These are phyloP conservation scores for Mrakiaceae sp. DNA, from an alignment of 1,284 basidiomycete species.

Conservation along the genomic window DNA sequence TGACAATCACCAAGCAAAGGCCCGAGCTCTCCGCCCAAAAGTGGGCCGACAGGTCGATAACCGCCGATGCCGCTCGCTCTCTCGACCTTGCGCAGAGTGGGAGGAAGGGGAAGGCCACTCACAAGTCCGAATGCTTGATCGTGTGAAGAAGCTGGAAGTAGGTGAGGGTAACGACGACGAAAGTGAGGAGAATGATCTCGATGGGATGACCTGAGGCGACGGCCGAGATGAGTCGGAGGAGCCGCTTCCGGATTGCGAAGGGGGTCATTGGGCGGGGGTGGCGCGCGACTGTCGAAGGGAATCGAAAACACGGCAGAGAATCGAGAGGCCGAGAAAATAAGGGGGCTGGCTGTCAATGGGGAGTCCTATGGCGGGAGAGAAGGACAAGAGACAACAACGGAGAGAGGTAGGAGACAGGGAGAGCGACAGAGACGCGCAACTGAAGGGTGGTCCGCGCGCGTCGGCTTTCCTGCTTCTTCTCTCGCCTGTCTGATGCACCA, in stretches of 20 bases:
- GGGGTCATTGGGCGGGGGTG: neutral
- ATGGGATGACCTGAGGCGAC: conserved; percentile 35
- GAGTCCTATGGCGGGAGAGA: no score
- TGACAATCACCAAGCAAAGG: neutral
- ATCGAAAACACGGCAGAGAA: no score
- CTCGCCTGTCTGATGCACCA: no score
- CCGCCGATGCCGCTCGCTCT: no score
- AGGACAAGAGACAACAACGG: no score
- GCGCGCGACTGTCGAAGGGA: no score
- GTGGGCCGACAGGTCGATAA: neutral
- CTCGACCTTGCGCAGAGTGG: neutral
- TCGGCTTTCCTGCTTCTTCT: no score
- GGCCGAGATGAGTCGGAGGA: conserved; percentile 14
- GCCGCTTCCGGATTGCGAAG: neutral
- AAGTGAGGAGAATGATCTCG: conserved; percentile 80
- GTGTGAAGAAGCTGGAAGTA: conserved; percentile 85
- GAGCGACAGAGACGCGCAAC: no score
- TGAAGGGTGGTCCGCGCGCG: no score
- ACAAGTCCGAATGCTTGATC: conserved; percentile 51
- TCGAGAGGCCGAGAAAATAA: no score
- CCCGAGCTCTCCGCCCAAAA: neutral
- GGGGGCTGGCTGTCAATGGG: no score
- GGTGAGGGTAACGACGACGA: conserved; percentile 72
- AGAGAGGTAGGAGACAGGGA: no score
- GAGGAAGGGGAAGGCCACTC: conserved; percentile 17